Evolutionary conservation across 257 asterid genomes (phyloP).

Genomic region (Ajuga chamaepitys): DNA sequence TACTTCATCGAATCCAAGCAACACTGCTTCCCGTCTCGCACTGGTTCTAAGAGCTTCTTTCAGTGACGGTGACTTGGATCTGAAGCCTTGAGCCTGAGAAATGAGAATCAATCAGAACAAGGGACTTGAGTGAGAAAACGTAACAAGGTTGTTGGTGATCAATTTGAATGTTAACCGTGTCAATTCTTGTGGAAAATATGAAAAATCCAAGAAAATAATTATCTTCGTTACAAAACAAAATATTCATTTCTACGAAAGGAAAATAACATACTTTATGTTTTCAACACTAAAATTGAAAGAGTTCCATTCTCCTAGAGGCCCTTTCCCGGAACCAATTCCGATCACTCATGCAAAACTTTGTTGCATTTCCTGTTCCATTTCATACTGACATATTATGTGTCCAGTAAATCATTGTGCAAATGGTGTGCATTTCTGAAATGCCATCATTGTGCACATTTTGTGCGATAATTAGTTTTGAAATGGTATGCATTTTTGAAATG

Average conservation of each 20-base stretch:
- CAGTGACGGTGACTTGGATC: slow-evolving; percentile 42
- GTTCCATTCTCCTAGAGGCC: too few species aligned
- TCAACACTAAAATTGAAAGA: too few species aligned
- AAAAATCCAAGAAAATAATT: too few species aligned
- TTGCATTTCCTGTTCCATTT: background rate
- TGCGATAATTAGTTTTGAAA: too few species aligned
- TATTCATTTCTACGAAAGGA: too few species aligned
- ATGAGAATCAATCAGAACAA: slow-evolving; percentile 20
- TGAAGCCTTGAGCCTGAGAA: slow-evolving; percentile 67
- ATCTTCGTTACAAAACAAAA: too few species aligned
- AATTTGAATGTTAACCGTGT: too few species aligned
- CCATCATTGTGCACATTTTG: too few species aligned
- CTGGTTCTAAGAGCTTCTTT: slow-evolving; percentile 51
- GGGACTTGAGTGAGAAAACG: background rate
- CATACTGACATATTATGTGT: background rate
- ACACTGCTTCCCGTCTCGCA: slow-evolving; percentile 42
- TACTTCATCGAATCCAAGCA: slow-evolving; percentile 77
- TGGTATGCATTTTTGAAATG: too few species aligned
- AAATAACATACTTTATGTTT: too few species aligned
- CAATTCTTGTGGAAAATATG: too few species aligned
- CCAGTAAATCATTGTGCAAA: background rate
- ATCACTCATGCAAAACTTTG: background rate
- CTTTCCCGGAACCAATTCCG: background rate
- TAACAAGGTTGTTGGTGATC: background rate
- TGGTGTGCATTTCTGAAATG: background rate